A percentile compares a stretch with the other conserved stretches of the same genome.
These are phyloP conservation scores for Tylopilus plumbeoviolaceoides DNA, from an alignment of 768 basidiomycete genomes.

Conservation along the genomic window DNA sequence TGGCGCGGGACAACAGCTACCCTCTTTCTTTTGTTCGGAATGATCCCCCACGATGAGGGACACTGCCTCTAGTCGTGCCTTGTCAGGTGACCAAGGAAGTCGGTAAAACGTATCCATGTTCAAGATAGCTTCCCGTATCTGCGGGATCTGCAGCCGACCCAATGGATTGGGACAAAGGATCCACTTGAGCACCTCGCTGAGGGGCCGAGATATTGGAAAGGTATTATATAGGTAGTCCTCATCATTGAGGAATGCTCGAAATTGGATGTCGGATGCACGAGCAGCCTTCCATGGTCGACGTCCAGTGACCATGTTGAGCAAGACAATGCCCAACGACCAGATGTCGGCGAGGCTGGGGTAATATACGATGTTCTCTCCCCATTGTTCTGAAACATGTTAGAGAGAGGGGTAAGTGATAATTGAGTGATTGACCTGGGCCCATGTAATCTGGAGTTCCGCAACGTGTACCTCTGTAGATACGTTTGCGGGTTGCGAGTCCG, in stretches of 20 bases:
- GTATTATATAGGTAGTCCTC: conserved; percentile 13
- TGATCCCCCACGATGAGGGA: not conserved
- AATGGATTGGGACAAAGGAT: conserved; percentile 16
- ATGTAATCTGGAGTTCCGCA: conserved; percentile 64
- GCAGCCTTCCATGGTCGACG: conserved; percentile 17
- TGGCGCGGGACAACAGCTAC: not conserved
- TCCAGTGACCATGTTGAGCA: conserved; percentile 78
- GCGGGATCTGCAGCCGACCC: conserved; percentile 11
- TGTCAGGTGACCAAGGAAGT: not conserved
- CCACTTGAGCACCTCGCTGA: conserved; percentile 14
- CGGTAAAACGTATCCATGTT: conserved; percentile 18
- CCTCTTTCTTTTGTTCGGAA: not conserved
- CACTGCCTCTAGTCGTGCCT: not conserved
- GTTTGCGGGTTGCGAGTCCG: conserved; percentile 56
- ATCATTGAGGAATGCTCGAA: conserved; percentile 14
- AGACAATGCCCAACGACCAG: conserved; percentile 75
- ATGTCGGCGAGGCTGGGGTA: conserved; percentile 43
- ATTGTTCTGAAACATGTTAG: conserved; percentile 40
- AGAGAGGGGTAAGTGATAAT: not conserved
- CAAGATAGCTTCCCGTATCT: conserved; percentile 17
- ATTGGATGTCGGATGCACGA: conserved; percentile 4
- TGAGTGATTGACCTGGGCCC: conserved; percentile 55
- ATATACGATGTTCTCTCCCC: conserved; percentile 41
- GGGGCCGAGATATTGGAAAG: conserved; percentile 13
- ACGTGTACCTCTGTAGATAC: conserved; percentile 45